phyloP scores from a whole-genome alignment of 495 filamentous ascomycete genomes.

The Daldinia vernicosa region DNA sequence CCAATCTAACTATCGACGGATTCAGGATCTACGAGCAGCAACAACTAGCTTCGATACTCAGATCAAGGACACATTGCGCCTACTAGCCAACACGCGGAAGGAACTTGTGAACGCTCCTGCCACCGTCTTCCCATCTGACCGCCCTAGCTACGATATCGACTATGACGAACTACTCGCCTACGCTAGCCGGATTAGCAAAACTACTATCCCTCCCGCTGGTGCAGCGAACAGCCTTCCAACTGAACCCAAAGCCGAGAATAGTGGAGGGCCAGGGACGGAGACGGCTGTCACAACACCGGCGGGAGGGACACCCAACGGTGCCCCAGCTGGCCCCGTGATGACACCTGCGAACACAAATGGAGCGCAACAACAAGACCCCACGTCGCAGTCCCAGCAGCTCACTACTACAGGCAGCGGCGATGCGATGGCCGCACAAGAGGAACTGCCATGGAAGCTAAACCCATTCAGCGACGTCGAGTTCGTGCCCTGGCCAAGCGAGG shows the following conservation, averaged over 20 bases:
- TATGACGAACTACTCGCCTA: conserved; percentile 75
- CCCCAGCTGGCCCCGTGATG: conserved; percentile 5
- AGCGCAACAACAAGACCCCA: conserved; percentile 14
- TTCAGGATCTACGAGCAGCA: conserved; percentile 67
- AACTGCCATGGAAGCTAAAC: conserved; percentile 62
- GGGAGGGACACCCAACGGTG: conserved; percentile 42
- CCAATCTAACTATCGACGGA: conserved; percentile 71
- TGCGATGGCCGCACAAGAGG: conserved; percentile 43
- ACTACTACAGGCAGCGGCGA: conserved; percentile 11
- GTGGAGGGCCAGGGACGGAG: conserved; percentile 35
- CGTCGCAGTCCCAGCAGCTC: conserved; percentile 19
- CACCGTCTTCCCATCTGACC: conserved; percentile 56
- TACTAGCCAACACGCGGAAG: conserved; percentile 71
- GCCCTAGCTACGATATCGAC: conserved; percentile 58
- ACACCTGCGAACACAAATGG: conserved; percentile 24
- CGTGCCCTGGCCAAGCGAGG: conserved; percentile 74
- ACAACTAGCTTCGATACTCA: conserved; percentile 67
- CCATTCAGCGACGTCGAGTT: conserved; percentile 60
- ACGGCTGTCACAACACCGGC: conserved; percentile 44
- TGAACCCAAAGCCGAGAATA: conserved; percentile 34
- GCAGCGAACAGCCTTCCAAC: conserved; percentile 51
- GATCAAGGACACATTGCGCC: conserved; percentile 66
- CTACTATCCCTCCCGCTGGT: conserved; percentile 72
- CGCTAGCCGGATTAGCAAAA: conserved; percentile 76
- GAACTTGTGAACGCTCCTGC: conserved; percentile 69